These are phyloP conservation scores for Hanseniaspora hatyaiensis DNA, from an alignment of 805 yeast species.

Conservation along the genomic window DNA sequence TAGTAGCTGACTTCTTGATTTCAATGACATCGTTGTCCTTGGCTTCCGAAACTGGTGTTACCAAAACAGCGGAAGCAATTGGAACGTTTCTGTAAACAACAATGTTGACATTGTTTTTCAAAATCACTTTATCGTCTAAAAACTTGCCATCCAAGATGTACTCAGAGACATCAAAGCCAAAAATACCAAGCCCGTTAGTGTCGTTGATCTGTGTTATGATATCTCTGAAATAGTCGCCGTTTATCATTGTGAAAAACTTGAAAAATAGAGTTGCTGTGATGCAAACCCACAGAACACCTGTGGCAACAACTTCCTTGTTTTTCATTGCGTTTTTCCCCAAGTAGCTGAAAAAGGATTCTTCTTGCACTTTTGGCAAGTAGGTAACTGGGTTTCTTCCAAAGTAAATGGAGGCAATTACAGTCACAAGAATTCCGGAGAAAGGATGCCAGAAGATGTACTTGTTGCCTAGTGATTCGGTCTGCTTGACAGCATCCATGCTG, in stretches of 20 bases:
- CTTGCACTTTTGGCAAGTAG: not conserved
- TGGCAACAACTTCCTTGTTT: slow-evolving; percentile 23
- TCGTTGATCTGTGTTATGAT: slow-evolving; percentile 32
- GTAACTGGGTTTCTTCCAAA: slow-evolving; percentile 14
- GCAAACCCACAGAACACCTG: slow-evolving; percentile 33
- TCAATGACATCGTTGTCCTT: slow-evolving; percentile 35
- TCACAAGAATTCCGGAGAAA: slow-evolving; percentile 18
- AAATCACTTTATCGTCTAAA: slow-evolving; percentile 28
- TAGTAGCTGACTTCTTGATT: slow-evolving; percentile 38
- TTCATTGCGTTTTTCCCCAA: slow-evolving; percentile 15
- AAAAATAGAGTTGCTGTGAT: slow-evolving; percentile 33
- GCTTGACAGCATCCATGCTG: slow-evolving; percentile 48
- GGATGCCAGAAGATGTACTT: slow-evolving; percentile 39
- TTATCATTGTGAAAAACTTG: slow-evolving; percentile 31
- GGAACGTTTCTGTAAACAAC: slow-evolving; percentile 60
- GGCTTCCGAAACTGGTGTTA: not conserved
- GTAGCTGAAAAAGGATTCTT: slow-evolving; percentile 6
- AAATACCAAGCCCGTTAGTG: slow-evolving; percentile 31
- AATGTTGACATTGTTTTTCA: slow-evolving; percentile 40
- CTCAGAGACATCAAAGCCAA: slow-evolving; percentile 42
- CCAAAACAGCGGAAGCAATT: slow-evolving; percentile 45
- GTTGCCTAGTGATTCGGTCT: slow-evolving; percentile 38
- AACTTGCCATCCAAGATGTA: slow-evolving; percentile 29
- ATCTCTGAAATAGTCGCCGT: slow-evolving; percentile 38
- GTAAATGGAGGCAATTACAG: slow-evolving; percentile 18